phyloP scores from a whole-genome alignment of 371 early-diverging fungal species.

The Gilbertella persicaria region DNA sequence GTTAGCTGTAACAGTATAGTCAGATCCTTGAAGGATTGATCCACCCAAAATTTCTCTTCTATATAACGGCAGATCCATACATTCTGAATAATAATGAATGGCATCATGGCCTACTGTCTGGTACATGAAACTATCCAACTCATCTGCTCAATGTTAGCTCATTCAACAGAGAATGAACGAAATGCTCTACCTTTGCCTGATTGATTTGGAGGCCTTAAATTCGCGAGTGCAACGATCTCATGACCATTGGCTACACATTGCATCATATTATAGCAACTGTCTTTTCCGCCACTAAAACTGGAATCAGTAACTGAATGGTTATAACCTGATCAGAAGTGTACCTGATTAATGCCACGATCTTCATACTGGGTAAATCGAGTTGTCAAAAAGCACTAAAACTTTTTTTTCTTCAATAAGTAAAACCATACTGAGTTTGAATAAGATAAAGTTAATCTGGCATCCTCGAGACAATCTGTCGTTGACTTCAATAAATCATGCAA shows the following conservation, averaged over 20 bases:
- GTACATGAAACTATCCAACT: constrained; percentile 98
- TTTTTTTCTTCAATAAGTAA: no score
- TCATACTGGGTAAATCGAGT: no score
- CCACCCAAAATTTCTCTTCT: constrained; percentile 76
- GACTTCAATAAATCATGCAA: no score
- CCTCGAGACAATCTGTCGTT: no score
- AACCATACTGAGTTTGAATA: no score
- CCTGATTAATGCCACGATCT: constrained; percentile 44
- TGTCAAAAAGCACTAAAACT: no score
- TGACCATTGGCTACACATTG: constrained; percentile 96
- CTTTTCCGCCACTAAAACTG: constrained; percentile 93
- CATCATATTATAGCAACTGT: constrained; percentile 97
- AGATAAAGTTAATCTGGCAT: no score
- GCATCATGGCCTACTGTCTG: constrained; percentile 99
- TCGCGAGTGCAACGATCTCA: constrained; percentile 92
- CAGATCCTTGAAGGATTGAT: constrained; percentile 68
- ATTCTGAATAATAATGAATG: constrained; percentile 82
- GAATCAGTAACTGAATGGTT: neutral
- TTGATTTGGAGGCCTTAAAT: constrained; percentile 79
- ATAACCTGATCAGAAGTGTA: constrained; percentile 2
- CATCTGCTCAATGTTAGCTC: constrained; percentile 53
- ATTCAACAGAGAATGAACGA: neutral
- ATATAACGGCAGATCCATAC: constrained; percentile 91
- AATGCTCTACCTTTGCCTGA: constrained; percentile 60
- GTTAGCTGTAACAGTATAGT: constrained; percentile 60